A percentile compares a stretch with the other conserved stretches of the same genome.
phyloP scores from a whole-genome alignment of 2,329 filamentous ascomycete species.

The Talaromyces albobiverticillius region DNA sequence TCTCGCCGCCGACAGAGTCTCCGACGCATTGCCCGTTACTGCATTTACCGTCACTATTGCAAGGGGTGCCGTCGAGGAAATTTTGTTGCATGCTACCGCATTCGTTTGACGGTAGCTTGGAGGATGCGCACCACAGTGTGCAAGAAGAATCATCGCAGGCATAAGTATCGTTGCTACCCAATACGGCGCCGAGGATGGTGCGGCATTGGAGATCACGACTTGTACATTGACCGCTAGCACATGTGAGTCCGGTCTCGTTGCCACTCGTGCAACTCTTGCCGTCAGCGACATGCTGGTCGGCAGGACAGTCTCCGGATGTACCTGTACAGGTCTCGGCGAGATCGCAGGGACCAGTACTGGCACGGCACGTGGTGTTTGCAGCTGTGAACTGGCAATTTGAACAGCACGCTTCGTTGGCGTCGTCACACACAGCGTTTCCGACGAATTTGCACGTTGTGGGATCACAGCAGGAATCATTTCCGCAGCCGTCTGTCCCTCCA shows the following conservation, averaged over 20 bases:
- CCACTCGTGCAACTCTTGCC: slow-evolving; percentile 64
- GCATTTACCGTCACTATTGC: slow-evolving; percentile 76
- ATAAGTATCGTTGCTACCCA: slow-evolving; percentile 70
- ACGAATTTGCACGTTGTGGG: slow-evolving; percentile 83
- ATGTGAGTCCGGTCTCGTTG: slow-evolving; percentile 59
- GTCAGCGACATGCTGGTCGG: slow-evolving; percentile 66
- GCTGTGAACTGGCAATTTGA: slow-evolving; percentile 43
- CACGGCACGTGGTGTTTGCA: slow-evolving; percentile 72
- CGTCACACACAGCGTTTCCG: slow-evolving; percentile 68
- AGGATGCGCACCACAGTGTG: slow-evolving; percentile 70
- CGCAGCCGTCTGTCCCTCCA: slow-evolving; percentile 71
- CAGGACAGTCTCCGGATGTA: slow-evolving; percentile 67
- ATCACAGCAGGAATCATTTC: slow-evolving; percentile 77
- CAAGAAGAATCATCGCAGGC: slow-evolving; percentile 75
- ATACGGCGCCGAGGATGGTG: slow-evolving; percentile 73
- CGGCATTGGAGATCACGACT: slow-evolving; percentile 87
- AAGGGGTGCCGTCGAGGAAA: slow-evolving; percentile 88
- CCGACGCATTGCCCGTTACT: slow-evolving; percentile 74
- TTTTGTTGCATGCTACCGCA: slow-evolving; percentile 83
- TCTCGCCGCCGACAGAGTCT: slow-evolving; percentile 65
- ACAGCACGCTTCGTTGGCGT: slow-evolving; percentile 50
- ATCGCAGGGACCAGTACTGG: slow-evolving; percentile 78
- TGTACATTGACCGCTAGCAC: slow-evolving; percentile 92
- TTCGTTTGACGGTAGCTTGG: slow-evolving; percentile 61
- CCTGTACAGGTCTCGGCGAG: slow-evolving; percentile 81